Percentiles rank a stretch among this genome's conserved stretches.
These are phyloP conservation scores for Teratosphaeria nubilosa DNA, from an alignment of 2,329 filamentous ascomycete species.

Conservation along the genomic window DNA sequence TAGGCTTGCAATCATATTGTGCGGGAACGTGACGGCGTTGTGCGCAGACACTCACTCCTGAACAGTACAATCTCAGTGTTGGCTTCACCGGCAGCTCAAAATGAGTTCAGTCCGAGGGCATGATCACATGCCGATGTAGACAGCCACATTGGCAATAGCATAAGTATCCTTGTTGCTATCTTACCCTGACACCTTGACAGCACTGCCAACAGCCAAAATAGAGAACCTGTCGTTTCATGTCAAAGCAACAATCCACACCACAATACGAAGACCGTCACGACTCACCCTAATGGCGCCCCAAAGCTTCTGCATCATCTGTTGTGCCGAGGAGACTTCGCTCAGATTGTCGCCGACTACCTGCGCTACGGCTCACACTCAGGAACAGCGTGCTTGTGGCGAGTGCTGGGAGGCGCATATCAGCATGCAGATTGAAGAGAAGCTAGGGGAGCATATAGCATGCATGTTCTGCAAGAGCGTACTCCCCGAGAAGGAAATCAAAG, in stretches of 20 bases:
- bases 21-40: too few relatives aligned
- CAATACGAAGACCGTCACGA: neutral
- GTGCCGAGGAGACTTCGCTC: neutral
- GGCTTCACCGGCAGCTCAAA: neutral
- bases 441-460: neutral
- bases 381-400: slow-evolving; percentile 9
- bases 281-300: neutral
- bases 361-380: neutral
- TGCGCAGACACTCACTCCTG: too few relatives aligned
- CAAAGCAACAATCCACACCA: neutral
- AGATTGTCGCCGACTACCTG: neutral
- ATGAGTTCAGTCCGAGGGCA: neutral
- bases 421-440: neutral
- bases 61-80: too few relatives aligned
- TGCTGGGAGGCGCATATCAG: slow-evolving; percentile 13
- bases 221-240: neutral
- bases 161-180: neutral
- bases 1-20: too few relatives aligned
- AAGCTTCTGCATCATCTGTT: neutral
- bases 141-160: neutral
- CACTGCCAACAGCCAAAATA: too few relatives aligned
- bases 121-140: neutral
- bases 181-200: neutral
- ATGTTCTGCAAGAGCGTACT: neutral
- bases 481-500: neutral